phyloP scores from a whole-genome alignment of 345 rosid genomes.

The Microcos paniculata region DNA sequence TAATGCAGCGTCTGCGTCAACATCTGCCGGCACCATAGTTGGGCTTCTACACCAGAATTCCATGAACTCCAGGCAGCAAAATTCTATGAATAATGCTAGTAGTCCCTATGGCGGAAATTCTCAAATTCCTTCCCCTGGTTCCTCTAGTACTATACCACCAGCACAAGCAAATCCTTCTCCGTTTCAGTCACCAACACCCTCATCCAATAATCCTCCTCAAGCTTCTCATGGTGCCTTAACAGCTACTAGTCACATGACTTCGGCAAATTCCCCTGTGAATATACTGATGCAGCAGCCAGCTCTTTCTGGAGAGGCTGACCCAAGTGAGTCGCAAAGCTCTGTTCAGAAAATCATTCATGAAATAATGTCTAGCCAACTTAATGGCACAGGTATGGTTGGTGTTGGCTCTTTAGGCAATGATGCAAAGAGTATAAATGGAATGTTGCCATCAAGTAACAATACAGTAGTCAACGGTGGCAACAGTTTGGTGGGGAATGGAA shows the following conservation, averaged over 20 bases:
- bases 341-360: slow-evolving; percentile 88
- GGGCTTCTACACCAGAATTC: slow-evolving; percentile 93
- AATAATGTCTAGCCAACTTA: slow-evolving; percentile 63
- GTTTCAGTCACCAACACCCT: slow-evolving; percentile 73
- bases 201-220: slow-evolving; percentile 56
- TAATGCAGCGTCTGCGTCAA: slow-evolving; percentile 54
- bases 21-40: slow-evolving; percentile 70
- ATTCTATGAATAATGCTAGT: slow-evolving; percentile 60
- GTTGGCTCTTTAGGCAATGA: slow-evolving; percentile 57
- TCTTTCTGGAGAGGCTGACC: slow-evolving; percentile 57
- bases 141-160: slow-evolving; percentile 68
- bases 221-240: slow-evolving; percentile 51
- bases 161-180: slow-evolving; percentile 60
- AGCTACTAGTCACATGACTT: slow-evolving; percentile 53
- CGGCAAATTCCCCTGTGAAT: slow-evolving; percentile 59
- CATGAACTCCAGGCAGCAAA: slow-evolving; percentile 81
- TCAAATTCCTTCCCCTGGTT: slow-evolving; percentile 79
- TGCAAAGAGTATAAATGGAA: slow-evolving; percentile 52
- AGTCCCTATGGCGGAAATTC: slow-evolving; percentile 79
- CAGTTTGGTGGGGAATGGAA: slow-evolving; percentile 52
- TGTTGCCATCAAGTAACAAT: slow-evolving; percentile 44
- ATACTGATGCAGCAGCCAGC: slow-evolving; percentile 57
- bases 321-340: slow-evolving; percentile 66
- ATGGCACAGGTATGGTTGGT: slow-evolving; percentile 51
- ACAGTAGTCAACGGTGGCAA: slow-evolving; percentile 45